Base-by-base conservation (phyloP, 2,329 filamentous ascomycete species). In the Bimuria novae-zelandiae region DNA sequence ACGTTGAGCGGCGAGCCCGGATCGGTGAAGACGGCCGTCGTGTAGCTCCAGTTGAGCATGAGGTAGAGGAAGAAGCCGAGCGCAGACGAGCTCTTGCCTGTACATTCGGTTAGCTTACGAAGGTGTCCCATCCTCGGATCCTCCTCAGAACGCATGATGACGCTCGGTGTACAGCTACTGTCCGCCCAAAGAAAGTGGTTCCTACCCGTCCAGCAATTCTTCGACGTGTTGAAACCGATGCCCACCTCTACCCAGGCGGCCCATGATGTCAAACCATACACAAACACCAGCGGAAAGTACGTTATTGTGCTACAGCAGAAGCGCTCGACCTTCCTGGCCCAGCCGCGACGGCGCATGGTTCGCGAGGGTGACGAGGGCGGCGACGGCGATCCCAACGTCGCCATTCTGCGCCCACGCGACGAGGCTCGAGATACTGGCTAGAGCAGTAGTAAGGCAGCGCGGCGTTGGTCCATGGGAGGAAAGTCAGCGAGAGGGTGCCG, bases 201-300 rank as follows among this genome's bases (percentile, higher is more conserved):
- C 64, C 46, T 61, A 74, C 71, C 71, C 47, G 70, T 73, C 71
- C 71, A 74, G 54, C 55, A 60, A 51, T 69, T 64, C 62, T 68
- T 71, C 6, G 64, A 59, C 1, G 70, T 65, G 49, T 59, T 61
- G 41, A 74, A 66, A 47, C 90, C 89, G 54, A 96, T 89, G 51
- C 81, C 86, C 42, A 89, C 82, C 64, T 92, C 83, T 7, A 96
- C 92, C 82, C 89, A 97, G n/a, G 89, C 84, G 2, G 91, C 92
- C 94, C 94, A 99, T 10, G 89, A 89, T n/a, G 91, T 93, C 61
- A 97, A 75, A 51, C 88, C 83, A 69, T 96, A 97, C 53, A 97
- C 90, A 70, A 97, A 96, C 23, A 79, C 79, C 16, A 97, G 81
- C n/a, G 93, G 93, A 62, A 96, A 90, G 74, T 92, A 96, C 22